Base-by-base conservation (phyloP, 208 protist genomes). In the Crithidia thermophila region DNA sequence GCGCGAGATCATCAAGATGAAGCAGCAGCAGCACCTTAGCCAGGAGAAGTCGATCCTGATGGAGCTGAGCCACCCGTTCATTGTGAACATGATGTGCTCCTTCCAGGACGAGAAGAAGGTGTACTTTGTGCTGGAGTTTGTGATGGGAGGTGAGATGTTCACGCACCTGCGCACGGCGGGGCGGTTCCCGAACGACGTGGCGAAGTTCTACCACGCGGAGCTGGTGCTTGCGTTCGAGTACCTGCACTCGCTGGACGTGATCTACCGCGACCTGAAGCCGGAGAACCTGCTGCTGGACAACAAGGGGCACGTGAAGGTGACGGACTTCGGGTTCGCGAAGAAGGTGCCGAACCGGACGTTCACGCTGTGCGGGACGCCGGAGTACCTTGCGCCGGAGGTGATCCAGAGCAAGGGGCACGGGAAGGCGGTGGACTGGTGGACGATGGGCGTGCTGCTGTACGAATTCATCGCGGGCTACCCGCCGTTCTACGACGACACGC, bases 201-300 rank as follows among this genome's bases (percentile, higher is more conserved):
- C 88, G 51, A 90, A 89, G 73, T 97, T 97, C 69, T 98, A 98
- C 82, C 79, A 91, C 71, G 95, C 93, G 57, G 94, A 98, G 73
- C 84, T 98, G 27, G 77, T 94, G 52, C 78, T 96, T 13, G 93
- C 87, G 27, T 88, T 98, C 49, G 90, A 95, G 71, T 97, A 96
- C 79, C 57, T 98, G 55, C 95, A 98, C 76, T 81, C 75, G 31
- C 81, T 93, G 58, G 82, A 95, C 64, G 85, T 98, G 62, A 94
- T 98, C 46, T 75, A 99, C 78, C 85, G 98, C 47, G 98, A 99
- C 74, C 84, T 99, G 25, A 99, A 99, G 84, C 98, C 98, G 37
- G 97, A 99, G 68, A 99, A 99, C 73, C 85, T 99, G 42, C 98
- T 99, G 81, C 98, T 95, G 59, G 86, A 95, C 74, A 75, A 65